These are phyloP conservation scores for Solanum hybrid DNA, from an alignment of 305 asterid genomes.

Conservation along the genomic window DNA sequence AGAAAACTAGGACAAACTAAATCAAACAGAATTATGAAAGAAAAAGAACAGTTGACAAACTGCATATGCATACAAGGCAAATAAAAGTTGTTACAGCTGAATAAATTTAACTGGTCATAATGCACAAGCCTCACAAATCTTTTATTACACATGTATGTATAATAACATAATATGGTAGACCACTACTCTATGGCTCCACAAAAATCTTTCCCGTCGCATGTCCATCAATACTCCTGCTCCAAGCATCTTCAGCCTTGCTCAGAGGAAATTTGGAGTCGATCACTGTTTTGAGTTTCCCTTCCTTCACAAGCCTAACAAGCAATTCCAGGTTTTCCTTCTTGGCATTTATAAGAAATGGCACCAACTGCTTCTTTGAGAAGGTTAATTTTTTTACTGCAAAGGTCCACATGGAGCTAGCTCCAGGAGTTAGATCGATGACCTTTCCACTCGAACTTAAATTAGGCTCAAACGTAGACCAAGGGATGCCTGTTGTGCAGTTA, in stretches of 20 bases:
- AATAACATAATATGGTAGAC: not conserved
- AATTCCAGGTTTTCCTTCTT: conserved; percentile 25
- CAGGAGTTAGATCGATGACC: conserved; percentile 63
- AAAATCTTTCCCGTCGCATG: conserved; percentile 22
- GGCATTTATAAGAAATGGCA: conserved; percentile 31
- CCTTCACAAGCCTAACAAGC: conserved; percentile 26
- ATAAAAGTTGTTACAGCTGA: not conserved
- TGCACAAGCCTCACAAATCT: not conserved
- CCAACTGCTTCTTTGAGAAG: conserved; percentile 37
- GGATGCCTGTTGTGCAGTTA: conserved; percentile 43
- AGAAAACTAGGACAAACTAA: not conserved
- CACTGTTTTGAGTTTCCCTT: conserved; percentile 16
- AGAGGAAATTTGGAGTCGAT: conserved; percentile 17
- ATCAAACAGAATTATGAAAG: not conserved
- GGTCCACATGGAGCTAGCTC: conserved; percentile 40
- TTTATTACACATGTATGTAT: not conserved
- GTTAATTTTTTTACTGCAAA: conserved; percentile 43
- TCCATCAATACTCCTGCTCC: conserved; percentile 20
- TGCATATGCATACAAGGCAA: not conserved
- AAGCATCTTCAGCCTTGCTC: conserved; percentile 18
- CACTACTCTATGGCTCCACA: conserved; percentile 6
- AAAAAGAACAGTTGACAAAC: not conserved
- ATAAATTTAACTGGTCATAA: not conserved
- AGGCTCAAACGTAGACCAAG: conserved; percentile 60
- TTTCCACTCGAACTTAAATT: conserved; percentile 43